Base-by-base conservation (phyloP, 441 rosid genomes). In the Gossypium schwendimanii region DNA sequence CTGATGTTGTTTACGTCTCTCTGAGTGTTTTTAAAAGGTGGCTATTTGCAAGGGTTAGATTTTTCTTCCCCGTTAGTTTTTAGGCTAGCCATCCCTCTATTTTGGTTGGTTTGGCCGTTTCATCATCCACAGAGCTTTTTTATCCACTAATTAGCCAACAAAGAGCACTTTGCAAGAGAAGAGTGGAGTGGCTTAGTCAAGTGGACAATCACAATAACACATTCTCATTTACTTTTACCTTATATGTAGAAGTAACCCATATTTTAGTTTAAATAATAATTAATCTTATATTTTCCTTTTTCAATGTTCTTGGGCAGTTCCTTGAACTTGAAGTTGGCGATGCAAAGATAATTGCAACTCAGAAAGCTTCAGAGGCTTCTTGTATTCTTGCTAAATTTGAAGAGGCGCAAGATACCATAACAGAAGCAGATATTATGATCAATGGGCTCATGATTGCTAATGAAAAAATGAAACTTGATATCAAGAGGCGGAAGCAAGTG, bases 331-430 rank as follows among this genome's bases (percentile, higher is more conserved):
- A 91, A 79, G 75, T 93, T 73, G 87, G 88, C 75, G 92, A 89
- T 31, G 86, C 94, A 68, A 89, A 86, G 87, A 77, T 83, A 65
- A 77, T 69, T 74, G 92, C 94, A 73, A 83, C 75, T 20, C 89
- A 89, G 77, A 90, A 85, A 81, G 81, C 80, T 60, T 91, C 87
- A 1, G 91, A 91, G 75, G 89, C 88, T 80, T 89, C 87, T 75
- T 87, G 91, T 76, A 67, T 88, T 77, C 81, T 85, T 70, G 85
- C 92, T 41, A 96, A 92, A 84, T 94, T 91, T 80, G 92, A 88
- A 73, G 99, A 94, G 90, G 97, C 98, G 18, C 97, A 91, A 77
- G 86, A 86, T 68, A 84, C 89, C 63, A 83, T 96, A 85, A 88
- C 78, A 84, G 98, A 96, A 69, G 96, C 99, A 71, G 95, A 96